Evolutionary conservation across 495 filamentous ascomycete genomes (phyloP).

Genomic region (Hypoxylon fuscum): DNA sequence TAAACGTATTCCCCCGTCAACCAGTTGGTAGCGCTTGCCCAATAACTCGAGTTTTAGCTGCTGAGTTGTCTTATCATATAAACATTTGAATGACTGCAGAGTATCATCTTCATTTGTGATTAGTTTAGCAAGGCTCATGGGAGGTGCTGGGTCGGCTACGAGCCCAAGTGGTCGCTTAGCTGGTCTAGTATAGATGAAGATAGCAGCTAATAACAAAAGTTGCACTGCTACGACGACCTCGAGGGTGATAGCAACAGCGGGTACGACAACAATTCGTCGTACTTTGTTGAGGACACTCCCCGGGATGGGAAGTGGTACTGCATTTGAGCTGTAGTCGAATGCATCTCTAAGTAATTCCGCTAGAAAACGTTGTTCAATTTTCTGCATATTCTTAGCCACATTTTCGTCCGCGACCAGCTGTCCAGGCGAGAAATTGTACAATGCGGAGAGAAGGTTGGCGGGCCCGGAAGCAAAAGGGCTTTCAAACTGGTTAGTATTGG

Average conservation of each 20-base stretch:
- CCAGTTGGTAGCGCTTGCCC: constrained; percentile 2
- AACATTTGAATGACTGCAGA: constrained; percentile 11
- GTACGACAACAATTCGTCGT: constrained; percentile 32
- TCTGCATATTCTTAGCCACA: constrained; percentile 26
- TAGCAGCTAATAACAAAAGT: constrained; percentile 11
- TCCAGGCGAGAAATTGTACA: constrained; percentile 39
- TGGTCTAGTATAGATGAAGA: constrained; percentile 26
- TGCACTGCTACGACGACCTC: constrained; percentile 17
- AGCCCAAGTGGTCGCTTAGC: constrained; percentile 34
- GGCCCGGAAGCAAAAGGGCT: constrained; percentile 33
- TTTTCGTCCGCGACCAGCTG: constrained; percentile 30
- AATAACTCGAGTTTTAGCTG: background rate
- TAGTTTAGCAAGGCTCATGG: constrained; percentile 28
- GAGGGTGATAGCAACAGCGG: constrained; percentile 31
- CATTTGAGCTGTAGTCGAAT: constrained; percentile 11
- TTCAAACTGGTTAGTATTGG: background rate
- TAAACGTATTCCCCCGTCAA: constrained; percentile 1
- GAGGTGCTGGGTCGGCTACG: constrained; percentile 25
- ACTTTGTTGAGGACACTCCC: constrained; percentile 7
- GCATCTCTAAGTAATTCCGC: constrained; percentile 46
- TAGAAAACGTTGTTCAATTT: constrained; percentile 49
- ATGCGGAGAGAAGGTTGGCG: constrained; percentile 34
- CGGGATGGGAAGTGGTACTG: background rate
- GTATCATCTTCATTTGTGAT: constrained; percentile 24
- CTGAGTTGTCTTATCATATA: constrained; percentile 2